Conservation (phyloP, 352 stramenopile genomes). For the Phytophthora foliorum region DNA sequence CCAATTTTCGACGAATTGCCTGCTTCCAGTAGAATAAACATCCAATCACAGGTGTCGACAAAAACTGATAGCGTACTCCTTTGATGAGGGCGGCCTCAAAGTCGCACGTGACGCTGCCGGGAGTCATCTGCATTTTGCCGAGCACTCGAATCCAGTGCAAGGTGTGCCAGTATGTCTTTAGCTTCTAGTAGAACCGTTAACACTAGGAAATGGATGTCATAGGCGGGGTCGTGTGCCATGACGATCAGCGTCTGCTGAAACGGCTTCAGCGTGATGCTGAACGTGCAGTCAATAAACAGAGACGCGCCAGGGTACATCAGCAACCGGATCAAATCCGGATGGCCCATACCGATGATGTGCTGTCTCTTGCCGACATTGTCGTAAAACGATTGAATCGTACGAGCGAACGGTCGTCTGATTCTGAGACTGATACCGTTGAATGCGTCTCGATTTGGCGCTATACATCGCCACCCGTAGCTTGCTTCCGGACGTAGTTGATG, state of each 20-base stretch:
- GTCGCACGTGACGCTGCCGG: conserved; percentile 3
- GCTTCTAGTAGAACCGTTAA: too few species aligned
- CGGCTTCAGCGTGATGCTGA: background rate
- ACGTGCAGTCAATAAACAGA: conserved; percentile 3
- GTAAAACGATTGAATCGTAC: conserved; percentile 7
- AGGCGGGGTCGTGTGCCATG: conserved; percentile 4
- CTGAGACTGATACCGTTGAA: conserved; percentile 1
- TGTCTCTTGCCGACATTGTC: conserved; percentile 1
- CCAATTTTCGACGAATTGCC: conserved; percentile 9
- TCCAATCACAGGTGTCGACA: background rate
- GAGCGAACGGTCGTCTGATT: conserved; percentile 14
- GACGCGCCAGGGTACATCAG: conserved; percentile 8
- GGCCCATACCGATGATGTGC: conserved; percentile 3
- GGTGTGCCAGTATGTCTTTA: conserved; percentile 3
- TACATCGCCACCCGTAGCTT: background rate
- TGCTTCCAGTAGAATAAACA: too few species aligned
- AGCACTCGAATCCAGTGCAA: too few species aligned
- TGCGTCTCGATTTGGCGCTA: conserved; percentile 1
- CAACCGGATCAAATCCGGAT: conserved; percentile 7
- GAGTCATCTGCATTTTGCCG: conserved; percentile 14
- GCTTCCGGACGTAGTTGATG: conserved; percentile 3
- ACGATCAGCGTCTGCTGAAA: conserved; percentile 3
- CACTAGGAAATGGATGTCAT: conserved; percentile 12
- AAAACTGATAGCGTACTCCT: background rate
- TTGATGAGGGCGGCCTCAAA: conserved; percentile 7